These are phyloP conservation scores for Cladosporium oxysporum DNA, from an alignment of 2,329 filamentous ascomycete genomes.

Conservation along the genomic window DNA sequence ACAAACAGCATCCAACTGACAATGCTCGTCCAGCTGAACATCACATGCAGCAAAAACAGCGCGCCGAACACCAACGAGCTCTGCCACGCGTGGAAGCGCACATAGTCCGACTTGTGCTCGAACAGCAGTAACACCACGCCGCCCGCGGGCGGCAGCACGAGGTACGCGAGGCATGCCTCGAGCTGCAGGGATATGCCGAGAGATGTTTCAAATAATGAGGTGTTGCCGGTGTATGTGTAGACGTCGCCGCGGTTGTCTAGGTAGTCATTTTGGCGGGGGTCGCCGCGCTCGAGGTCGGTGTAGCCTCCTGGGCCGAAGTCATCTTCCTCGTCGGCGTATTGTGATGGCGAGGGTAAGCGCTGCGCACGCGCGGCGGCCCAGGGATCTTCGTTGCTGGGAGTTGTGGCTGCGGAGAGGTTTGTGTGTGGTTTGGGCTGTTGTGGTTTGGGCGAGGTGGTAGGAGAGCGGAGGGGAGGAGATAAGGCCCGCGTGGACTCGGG, in stretches of 20 bases:
- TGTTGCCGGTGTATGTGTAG: constrained; percentile 51
- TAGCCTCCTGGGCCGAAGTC: constrained; percentile 22
- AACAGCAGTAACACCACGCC: constrained; percentile 80
- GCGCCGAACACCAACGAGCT: constrained; percentile 33
- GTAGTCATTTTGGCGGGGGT: constrained; percentile 32
- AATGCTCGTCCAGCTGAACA: constrained; percentile 82
- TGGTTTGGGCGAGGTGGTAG: constrained; percentile 51
- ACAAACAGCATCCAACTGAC: constrained; percentile 82
- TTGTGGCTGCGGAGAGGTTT: constrained; percentile 33
- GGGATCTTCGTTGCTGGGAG: constrained; percentile 37
- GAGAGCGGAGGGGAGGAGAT: constrained; percentile 65
- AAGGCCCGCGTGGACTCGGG: constrained; percentile 81
- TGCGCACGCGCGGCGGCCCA: constrained; percentile 44
- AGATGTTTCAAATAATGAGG: constrained; percentile 74
- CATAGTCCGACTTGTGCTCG: constrained; percentile 96
- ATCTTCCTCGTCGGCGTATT: constrained; percentile 31
- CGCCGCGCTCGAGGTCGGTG: constrained; percentile 35
- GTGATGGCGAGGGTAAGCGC: constrained; percentile 42
- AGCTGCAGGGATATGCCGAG: constrained; percentile 83
- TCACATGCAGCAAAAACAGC: constrained; percentile 73
- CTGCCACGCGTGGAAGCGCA: constrained; percentile 97
- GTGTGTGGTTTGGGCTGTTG: constrained; percentile 27
- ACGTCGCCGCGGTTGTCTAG: constrained; percentile 27
- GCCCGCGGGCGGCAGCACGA: constrained; percentile 80
- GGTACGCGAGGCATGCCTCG: constrained; percentile 87